phyloP scores from a whole-genome alignment of 768 basidiomycete species.

The Mycena sanguinolenta region DNA sequence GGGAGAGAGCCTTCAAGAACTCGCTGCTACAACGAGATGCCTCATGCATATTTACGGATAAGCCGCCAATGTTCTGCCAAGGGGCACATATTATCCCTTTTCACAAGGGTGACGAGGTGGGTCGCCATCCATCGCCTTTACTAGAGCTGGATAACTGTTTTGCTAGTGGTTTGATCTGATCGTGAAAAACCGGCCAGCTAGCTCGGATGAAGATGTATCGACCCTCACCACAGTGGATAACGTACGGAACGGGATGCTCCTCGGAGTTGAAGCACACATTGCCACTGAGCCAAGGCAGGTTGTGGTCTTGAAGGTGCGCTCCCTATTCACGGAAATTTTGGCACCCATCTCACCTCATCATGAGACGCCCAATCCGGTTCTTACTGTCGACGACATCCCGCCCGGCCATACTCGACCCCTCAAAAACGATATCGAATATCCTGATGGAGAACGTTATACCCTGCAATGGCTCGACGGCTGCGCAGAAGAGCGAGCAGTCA shows the following conservation, averaged over 20 bases:
- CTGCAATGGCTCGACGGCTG: slow-evolving; percentile 14
- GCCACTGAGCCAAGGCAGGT: slow-evolving; percentile 1
- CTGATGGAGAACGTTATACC: slow-evolving; percentile 6
- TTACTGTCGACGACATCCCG: background rate
- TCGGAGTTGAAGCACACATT: background rate
- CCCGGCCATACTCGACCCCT: background rate
- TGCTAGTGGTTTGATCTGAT: slow-evolving; percentile 3
- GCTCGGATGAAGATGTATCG: background rate
- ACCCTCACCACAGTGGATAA: slow-evolving; percentile 6
- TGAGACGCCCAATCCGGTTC: slow-evolving; percentile 12
- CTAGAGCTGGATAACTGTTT: too few species aligned
- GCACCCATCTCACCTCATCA: slow-evolving; percentile 1
- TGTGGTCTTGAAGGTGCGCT: slow-evolving; percentile 1
- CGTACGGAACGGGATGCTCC: slow-evolving; percentile 10
- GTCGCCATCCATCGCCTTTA: background rate
- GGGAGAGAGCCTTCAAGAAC: background rate
- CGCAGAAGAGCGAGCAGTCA: background rate
- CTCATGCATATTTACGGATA: slow-evolving; percentile 2
- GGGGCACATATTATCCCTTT: slow-evolving; percentile 17
- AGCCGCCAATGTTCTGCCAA: background rate
- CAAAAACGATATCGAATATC: slow-evolving; percentile 1
- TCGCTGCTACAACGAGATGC: background rate
- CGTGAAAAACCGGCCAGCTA: background rate
- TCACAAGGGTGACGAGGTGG: slow-evolving; percentile 7
- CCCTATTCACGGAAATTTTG: background rate